Evolutionary conservation across 2,329 filamentous ascomycete genomes (phyloP).

Genomic region (Grosmannia clavigera): DNA sequence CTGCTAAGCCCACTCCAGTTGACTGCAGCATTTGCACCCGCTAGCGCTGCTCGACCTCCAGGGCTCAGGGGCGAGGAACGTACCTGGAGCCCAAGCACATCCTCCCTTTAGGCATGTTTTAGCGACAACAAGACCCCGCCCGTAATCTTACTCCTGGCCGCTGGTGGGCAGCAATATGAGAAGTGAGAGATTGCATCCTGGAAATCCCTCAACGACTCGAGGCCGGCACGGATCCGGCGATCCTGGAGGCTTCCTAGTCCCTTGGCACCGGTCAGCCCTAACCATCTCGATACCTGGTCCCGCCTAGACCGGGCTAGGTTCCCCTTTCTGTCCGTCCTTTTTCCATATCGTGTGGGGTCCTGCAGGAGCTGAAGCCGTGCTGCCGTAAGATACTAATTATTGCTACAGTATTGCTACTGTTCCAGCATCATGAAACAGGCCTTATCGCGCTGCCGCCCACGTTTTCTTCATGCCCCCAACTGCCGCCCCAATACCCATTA

Average conservation of each 20-base stretch:
- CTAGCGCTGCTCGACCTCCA: neutral
- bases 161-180: no score
- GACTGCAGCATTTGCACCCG: neutral
- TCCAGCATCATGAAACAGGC: neutral
- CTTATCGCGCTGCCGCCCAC: neutral
- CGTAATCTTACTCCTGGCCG: no score
- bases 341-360: neutral
- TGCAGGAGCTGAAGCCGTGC: neutral
- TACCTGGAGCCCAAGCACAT: no score
- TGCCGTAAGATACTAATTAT: no score
- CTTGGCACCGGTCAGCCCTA: neutral
- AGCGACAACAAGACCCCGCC: neutral
- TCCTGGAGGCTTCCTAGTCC: neutral
- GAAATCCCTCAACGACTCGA: neutral
- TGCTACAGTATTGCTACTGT: no score
- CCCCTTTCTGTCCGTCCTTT: neutral
- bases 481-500: neutral
- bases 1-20: no score
- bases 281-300: neutral
- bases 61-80: no score
- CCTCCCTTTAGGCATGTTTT: neutral
- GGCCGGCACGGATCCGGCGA: neutral
- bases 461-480: neutral
- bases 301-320: neutral
- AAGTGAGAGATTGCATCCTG: neutral